Conservation (phyloP, 345 rosid species). For the Psidium guajava region DNA sequence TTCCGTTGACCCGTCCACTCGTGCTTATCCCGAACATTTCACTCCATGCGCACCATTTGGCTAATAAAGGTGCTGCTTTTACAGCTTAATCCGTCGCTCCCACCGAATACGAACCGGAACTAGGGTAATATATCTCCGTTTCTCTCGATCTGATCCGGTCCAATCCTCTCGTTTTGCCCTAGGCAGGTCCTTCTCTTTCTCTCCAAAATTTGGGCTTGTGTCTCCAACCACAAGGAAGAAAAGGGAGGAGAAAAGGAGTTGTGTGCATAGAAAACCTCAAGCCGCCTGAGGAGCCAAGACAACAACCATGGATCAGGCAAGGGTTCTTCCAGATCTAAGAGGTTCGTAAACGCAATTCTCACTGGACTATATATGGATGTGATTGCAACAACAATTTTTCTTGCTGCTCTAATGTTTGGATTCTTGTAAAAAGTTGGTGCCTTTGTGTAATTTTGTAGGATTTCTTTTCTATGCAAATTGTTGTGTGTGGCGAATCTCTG, state of each 20-base stretch:
- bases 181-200: not conserved
- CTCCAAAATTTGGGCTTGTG: not conserved
- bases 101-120: not conserved
- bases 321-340: not conserved
- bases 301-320: not conserved
- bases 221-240: not conserved
- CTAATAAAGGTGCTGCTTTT: too few relatives aligned
- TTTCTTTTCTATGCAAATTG: not conserved
- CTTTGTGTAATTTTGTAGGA: not conserved
- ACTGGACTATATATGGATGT: not conserved
- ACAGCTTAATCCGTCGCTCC: not conserved
- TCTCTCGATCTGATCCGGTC: not conserved
- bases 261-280: not conserved
- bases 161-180: not conserved
- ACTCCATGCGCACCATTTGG: not conserved
- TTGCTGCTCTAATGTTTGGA: not conserved
- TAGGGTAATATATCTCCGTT: not conserved
- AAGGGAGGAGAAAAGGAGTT: not conserved
- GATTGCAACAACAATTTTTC: not conserved
- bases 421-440: not conserved
- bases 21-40: not conserved
- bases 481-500: not conserved
- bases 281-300: not conserved
- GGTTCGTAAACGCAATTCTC: not conserved
- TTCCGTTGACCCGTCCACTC: not conserved